Conservation (phyloP, 2,329 filamentous ascomycete species). For the Diaporthe vexans region DNA sequence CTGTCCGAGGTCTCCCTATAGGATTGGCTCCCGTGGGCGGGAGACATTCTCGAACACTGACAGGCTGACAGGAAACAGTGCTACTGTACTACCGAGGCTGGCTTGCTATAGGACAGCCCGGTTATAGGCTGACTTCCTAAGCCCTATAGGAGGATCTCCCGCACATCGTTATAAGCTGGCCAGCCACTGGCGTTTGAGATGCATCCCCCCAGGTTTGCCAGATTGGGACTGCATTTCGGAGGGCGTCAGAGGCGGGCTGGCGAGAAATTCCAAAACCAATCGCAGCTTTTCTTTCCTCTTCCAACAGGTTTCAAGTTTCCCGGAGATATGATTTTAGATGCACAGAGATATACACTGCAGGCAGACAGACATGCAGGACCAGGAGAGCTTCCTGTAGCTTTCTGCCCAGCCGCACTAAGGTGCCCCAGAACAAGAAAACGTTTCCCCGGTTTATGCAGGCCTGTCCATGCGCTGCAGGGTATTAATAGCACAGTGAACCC, state of each 20-base stretch:
- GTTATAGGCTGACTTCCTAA: neutral
- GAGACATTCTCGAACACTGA: slow-evolving; percentile 1
- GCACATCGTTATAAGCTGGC: neutral
- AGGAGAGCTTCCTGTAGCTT: neutral
- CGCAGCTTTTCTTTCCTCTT: neutral
- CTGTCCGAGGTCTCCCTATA: neutral
- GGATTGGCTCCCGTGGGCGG: neutral
- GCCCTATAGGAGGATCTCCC: slow-evolving; percentile 16
- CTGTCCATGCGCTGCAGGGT: slow-evolving; percentile 14
- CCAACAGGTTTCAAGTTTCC: neutral
- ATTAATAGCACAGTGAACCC: slow-evolving; percentile 12
- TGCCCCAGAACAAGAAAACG: neutral
- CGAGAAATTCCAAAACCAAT: neutral
- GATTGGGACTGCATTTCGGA: neutral
- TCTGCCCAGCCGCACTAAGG: neutral
- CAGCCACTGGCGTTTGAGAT: slow-evolving; percentile 17
- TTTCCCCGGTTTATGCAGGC: slow-evolving; percentile 10
- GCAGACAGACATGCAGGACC: neutral
- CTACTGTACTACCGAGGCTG: no score
- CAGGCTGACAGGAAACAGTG: neutral
- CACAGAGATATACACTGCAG: neutral
- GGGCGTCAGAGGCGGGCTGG: neutral
- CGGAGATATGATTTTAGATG: neutral
- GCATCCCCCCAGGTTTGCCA: neutral
- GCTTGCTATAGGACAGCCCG: neutral